Evolutionary conservation across 106 monocot species (phyloP), one percentile per base, ranked within the genome.

Genomic region (Dioscorea alata): DNA sequence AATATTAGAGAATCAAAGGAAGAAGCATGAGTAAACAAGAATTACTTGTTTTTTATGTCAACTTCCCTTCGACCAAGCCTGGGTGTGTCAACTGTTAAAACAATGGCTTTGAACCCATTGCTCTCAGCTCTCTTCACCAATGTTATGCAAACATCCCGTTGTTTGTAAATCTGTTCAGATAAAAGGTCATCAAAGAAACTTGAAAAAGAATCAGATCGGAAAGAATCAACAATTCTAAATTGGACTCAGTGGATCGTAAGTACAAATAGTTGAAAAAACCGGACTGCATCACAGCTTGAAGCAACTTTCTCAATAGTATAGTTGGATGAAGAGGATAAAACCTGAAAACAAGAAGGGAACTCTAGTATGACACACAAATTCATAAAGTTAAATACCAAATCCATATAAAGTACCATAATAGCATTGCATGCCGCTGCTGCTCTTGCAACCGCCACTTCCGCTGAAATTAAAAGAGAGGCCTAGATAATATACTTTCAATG

Each of bases 231-330:
- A 62, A 48, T 50, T 5, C 42, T 19, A 25, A 13, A 33, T 18
- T 48, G 1, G 21, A 28, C 1, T 28, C 28, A n/a, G 32, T 32
- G 25, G 10, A 16, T 19, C 83, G 61, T n/a, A n/a, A n/a, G n/a
- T 82, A 89, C 93, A 73, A 89, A 93, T 79, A 89, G 72, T 65
- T 93, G 93, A 73, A 32, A 89, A 73, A 93, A 89, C 15, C 88
- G 83, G 64, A 93, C 13, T 24, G 83, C 85, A 73, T 82, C 71
- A 69, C 89, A 93, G 51, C 86, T 84, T 25, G 86, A 74, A 73
- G 86, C 86, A 66, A 93, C 86, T 32, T 93, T 86, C 80, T 89
- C 89, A 28, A 93, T 60, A 0, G 66, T 81, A 71, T 71, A 86
- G 61, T 9, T 86, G 12, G 89, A 89, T 19, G 67, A 14, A 59